A percentile compares a stretch with the other conserved stretches of the same genome.
These are phyloP conservation scores for Arabis alpina DNA, from an alignment of 345 rosid genomes.

Conservation along the genomic window DNA sequence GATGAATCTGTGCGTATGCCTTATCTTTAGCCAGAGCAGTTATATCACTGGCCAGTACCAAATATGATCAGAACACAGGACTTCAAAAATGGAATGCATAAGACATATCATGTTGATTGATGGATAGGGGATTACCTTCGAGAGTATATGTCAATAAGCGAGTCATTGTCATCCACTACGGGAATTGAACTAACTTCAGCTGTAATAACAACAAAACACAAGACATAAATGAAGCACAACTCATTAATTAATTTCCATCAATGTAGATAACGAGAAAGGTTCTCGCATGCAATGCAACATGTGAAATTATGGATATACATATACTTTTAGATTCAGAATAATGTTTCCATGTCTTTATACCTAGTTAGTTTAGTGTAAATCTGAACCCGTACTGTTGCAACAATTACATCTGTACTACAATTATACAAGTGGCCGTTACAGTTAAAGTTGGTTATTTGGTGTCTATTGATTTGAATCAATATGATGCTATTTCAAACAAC, in stretches of 20 bases:
- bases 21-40: constrained; percentile 88
- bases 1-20: constrained; percentile 92
- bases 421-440: neutral
- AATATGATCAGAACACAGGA: constrained; percentile 32
- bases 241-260: neutral
- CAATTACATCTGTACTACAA: constrained; percentile 9
- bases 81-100: constrained; percentile 8
- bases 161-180: constrained; percentile 81
- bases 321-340: neutral
- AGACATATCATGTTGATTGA: constrained; percentile 10
- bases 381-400: constrained; percentile 10
- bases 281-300: constrained; percentile 3
- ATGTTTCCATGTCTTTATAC: constrained; percentile 5
- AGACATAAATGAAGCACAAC: constrained; percentile 10
- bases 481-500: constrained; percentile 9
- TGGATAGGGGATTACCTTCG: constrained; percentile 57
- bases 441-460: constrained; percentile 6
- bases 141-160: constrained; percentile 77
- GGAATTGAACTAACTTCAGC: constrained; percentile 96
- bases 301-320: constrained; percentile 4
- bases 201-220: constrained; percentile 44
- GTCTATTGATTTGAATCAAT: constrained; percentile 1
- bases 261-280: neutral
- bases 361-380: neutral
- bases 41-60: constrained; percentile 62